A percentile compares a stretch with the other conserved stretches of the same genome.
These are phyloP conservation scores for Triticum turgidum DNA, from an alignment of 176 grass and related monocot species.

Conservation along the genomic window DNA sequence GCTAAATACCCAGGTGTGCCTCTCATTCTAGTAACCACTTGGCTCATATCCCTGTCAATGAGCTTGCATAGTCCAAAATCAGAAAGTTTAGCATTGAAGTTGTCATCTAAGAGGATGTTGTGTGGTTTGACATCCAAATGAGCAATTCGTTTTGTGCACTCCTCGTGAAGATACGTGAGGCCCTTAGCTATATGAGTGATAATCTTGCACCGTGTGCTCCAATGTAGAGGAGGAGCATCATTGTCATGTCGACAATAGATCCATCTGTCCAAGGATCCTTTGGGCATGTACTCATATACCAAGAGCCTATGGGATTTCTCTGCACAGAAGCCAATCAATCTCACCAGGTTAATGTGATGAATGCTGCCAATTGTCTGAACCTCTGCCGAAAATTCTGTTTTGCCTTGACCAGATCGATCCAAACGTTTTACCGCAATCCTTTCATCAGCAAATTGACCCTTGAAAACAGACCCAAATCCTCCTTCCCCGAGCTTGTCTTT, in stretches of 20 bases:
- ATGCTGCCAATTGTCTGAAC: constrained; percentile 51
- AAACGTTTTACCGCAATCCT: too few relatives aligned
- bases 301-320: constrained; percentile 47
- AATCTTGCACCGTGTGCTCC: constrained; percentile 24
- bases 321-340: constrained; percentile 49
- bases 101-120: constrained; percentile 44
- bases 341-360: constrained; percentile 51
- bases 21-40: constrained; percentile 38
- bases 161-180: constrained; percentile 53
- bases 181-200: constrained; percentile 42
- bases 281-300: constrained; percentile 49
- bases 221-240: constrained; percentile 11
- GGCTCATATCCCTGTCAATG: constrained; percentile 19
- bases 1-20: constrained; percentile 51
- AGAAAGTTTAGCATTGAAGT: constrained; percentile 33
- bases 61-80: constrained; percentile 43
- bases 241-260: constrained; percentile 24
- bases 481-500: neutral
- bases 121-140: constrained; percentile 48
- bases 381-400: constrained; percentile 45
- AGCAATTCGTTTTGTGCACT: constrained; percentile 41
- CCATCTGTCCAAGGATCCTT: constrained; percentile 51
- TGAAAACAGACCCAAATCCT: too few relatives aligned
- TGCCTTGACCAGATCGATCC: constrained; percentile 6
- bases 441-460: too few relatives aligned